These are phyloP conservation scores for Geosmithia putterillii DNA, from an alignment of 2,329 filamentous ascomycete species.

Conservation along the genomic window DNA sequence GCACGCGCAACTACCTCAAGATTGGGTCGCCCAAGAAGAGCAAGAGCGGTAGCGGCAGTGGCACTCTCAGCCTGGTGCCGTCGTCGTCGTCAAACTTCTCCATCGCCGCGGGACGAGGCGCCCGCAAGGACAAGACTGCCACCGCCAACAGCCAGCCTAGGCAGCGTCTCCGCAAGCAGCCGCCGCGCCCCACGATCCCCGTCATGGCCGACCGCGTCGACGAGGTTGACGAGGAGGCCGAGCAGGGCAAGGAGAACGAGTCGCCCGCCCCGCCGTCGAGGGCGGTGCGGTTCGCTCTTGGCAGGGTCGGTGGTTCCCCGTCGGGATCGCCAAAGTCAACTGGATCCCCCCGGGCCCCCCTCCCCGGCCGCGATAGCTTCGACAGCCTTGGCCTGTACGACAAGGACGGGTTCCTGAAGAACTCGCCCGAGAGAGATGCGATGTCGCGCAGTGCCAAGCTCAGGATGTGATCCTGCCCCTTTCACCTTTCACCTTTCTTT, in stretches of 20 bases:
- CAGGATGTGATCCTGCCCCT: constrained; percentile 11
- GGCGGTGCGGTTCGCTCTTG: constrained; percentile 6
- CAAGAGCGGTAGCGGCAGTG: constrained; percentile 6
- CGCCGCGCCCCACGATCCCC: not conserved
- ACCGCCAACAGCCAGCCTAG: constrained; percentile 4
- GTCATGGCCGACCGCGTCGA: not conserved
- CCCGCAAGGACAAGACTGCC: constrained; percentile 4
- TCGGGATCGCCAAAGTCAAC: not conserved
- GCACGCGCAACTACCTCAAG: constrained; percentile 33
- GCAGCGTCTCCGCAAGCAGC: not conserved
- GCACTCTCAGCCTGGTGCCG: not conserved
- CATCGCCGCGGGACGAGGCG: constrained; percentile 4
- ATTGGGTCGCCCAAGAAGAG: constrained; percentile 18
- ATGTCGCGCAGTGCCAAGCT: constrained; percentile 8
- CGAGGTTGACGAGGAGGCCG: constrained; percentile 3
- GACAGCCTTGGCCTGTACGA: constrained; percentile 32
- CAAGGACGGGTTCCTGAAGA: constrained; percentile 29
- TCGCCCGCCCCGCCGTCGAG: constrained; percentile 6
- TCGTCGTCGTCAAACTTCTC: not conserved
- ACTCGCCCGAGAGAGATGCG: constrained; percentile 23
- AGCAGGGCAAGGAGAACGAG: constrained; percentile 15
- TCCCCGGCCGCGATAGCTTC: constrained; percentile 10
- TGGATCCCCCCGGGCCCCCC: too few species aligned
- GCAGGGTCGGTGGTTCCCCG: not conserved
- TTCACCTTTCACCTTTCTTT: constrained; percentile 2